phyloP scores from a whole-genome alignment of 768 basidiomycete species.

The Calocera viscosa region DNA sequence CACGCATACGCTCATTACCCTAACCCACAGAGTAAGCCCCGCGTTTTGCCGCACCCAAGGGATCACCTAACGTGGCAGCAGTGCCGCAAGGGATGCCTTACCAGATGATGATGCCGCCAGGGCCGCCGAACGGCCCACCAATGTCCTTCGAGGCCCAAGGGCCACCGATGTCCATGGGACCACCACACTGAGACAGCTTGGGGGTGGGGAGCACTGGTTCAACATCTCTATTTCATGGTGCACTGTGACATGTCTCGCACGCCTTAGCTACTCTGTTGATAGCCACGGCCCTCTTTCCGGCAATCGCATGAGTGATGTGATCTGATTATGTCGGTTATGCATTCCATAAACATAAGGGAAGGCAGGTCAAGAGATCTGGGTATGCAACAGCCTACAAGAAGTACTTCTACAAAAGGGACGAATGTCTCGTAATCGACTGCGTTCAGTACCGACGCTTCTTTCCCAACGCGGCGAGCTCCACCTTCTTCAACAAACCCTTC shows the following conservation, averaged over 20 bases:
- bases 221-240: conserved; percentile 12
- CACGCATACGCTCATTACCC: conserved; percentile 76
- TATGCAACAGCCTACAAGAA: not conserved
- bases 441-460: not conserved
- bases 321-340: conserved; percentile 25
- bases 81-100: conserved; percentile 80
- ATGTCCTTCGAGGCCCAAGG: conserved; percentile 6
- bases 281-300: not conserved
- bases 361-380: not conserved
- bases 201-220: not conserved
- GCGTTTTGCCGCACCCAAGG: conserved; percentile 21
- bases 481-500: conserved; percentile 72
- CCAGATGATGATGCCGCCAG: conserved; percentile 82
- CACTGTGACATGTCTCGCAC: not conserved
- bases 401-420: not conserved
- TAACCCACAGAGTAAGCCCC: conserved; percentile 63
- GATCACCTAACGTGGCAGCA: conserved; percentile 29
- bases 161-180: conserved; percentile 11
- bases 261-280: not conserved
- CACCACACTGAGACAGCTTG: conserved; percentile 5
- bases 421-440: not conserved
- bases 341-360: not conserved
- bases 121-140: not conserved
- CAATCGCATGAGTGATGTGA: conserved; percentile 9
- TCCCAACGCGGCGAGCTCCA: conserved; percentile 32